These are phyloP conservation scores for Mycena sp. DNA, from an alignment of 1,284 basidiomycete species.

Conservation along the genomic window DNA sequence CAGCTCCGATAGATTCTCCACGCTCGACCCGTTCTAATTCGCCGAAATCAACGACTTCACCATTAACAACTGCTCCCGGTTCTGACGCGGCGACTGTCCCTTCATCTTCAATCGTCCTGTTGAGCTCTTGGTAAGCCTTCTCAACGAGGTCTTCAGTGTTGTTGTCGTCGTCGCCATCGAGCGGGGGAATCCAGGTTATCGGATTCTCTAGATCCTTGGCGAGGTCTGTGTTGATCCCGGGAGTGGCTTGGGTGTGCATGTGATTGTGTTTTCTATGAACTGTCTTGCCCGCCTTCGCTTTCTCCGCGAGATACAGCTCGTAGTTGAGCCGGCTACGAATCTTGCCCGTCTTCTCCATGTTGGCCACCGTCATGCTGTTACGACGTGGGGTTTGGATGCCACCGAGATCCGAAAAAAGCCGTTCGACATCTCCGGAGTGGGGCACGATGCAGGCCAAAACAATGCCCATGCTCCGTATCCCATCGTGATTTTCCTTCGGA, in stretches of 20 bases:
- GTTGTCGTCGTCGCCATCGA: background rate
- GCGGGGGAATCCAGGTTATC: slow-evolving; percentile 7
- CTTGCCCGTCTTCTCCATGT: slow-evolving; percentile 22
- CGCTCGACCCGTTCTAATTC: slow-evolving; percentile 5
- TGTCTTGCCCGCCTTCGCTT: background rate
- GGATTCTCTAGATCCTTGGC: background rate
- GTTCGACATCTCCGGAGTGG: too few species aligned
- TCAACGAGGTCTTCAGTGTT: background rate
- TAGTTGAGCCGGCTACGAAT: slow-evolving; percentile 6
- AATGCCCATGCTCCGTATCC: too few species aligned
- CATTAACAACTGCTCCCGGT: background rate
- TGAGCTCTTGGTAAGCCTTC: background rate
- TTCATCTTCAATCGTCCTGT: background rate
- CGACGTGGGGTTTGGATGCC: too few species aligned
- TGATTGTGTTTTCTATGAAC: background rate
- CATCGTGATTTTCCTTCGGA: too few species aligned
- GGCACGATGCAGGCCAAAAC: too few species aligned
- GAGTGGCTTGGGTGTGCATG: slow-evolving; percentile 1
- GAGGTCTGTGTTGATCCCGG: background rate
- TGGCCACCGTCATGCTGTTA: too few species aligned
- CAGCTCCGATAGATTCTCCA: background rate
- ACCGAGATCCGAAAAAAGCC: too few species aligned
- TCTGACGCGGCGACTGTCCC: too few species aligned
- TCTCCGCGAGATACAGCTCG: background rate
- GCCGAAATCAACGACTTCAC: background rate